Evolutionary conservation across 2,329 filamentous ascomycete species (phyloP), one percentile per base, ranked within the genome.

Genomic region (Capronia americana): DNA sequence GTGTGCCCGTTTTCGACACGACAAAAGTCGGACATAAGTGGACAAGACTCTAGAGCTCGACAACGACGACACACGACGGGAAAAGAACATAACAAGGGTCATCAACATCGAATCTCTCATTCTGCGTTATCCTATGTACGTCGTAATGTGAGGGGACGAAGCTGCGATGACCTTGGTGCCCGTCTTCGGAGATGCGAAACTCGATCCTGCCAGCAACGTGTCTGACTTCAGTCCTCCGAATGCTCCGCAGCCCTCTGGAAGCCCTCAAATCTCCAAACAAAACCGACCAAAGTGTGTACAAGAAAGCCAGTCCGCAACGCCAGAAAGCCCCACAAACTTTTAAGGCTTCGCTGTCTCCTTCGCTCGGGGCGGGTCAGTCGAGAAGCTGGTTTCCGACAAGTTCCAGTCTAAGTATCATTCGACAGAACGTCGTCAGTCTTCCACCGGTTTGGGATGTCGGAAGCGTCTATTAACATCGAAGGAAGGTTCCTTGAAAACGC

Each of bases 401-500:
- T 48, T 59, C 63, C 58, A 60, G 63, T 62, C 62, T 44, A 61
- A 60, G 53, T 34, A 34, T 34, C 53, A 30, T 0, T 34, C 32
- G 50, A 38, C 44, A 26, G 28, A 26, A 30, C 32, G 59, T 48
- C 30, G 32, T 61, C 51, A 51, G 24, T 56, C 24, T 57, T 30
- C 48, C 59, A 23, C 23, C 30, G 28, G 24, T 23, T 44, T 10
- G 11, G 61, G 53, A 62, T 30, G 44, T 30, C 50, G 64, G 58
- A 26, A 38, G 54, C 51, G 38, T 66, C 67, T 69, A 69, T 69
- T 69, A 69, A 66, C 61, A 66, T 59, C 66, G 61, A 23, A 51
- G 23, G 44, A 51, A 20, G 38, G 48, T 17, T 24, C 61, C 59
- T 59, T 56, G 44, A 57, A 56, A 66, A 66, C 50, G 61, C 61